Conservation (phyloP, 2,329 filamentous ascomycete species). For the Cytospora piceae region DNA sequence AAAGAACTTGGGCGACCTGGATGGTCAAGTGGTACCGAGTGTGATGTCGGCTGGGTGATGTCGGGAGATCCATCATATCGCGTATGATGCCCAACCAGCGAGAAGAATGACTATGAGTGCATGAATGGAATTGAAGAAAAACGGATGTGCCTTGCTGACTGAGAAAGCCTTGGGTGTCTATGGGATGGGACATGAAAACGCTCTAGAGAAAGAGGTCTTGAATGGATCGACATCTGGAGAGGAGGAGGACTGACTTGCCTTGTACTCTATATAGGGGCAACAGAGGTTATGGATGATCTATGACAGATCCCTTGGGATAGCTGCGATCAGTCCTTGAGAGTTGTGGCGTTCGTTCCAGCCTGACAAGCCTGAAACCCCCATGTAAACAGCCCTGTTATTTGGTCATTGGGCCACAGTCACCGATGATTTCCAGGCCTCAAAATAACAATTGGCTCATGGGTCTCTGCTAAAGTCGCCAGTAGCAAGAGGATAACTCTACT, state of each 20-base stretch:
- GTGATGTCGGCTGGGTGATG: neutral
- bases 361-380: neutral
- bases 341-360: neutral
- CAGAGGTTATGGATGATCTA: too few species aligned
- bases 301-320: neutral
- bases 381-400: neutral
- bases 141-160: too few species aligned
- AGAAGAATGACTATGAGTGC: too few species aligned
- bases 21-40: neutral
- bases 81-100: neutral
- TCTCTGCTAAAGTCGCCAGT: neutral
- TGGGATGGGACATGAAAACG: too few species aligned
- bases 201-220: too few species aligned
- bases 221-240: too few species aligned
- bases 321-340: neutral
- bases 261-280: too few species aligned
- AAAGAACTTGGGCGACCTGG: constrained; percentile 10
- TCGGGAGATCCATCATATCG: constrained; percentile 1
- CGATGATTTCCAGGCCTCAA: neutral
- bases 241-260: too few species aligned
- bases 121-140: too few species aligned
- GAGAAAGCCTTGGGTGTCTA: too few species aligned
- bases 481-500: neutral
- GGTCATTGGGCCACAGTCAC: neutral
- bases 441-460: neutral